Evolutionary conservation across 108 stramenopile genomes (phyloP).

Genomic region (Skeletonema potamos): DNA sequence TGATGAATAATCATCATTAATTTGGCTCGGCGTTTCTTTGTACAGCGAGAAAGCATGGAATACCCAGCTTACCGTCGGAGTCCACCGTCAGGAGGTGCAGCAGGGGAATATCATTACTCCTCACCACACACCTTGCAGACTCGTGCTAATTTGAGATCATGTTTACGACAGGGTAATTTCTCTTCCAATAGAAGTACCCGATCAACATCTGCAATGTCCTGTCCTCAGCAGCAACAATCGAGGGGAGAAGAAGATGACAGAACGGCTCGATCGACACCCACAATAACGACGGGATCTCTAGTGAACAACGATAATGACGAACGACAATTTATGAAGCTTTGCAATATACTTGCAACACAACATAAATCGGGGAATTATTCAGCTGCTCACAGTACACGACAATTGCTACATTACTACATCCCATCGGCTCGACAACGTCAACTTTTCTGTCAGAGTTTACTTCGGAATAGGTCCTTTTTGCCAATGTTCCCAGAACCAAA

Average conservation of each 20-base stretch:
- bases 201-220: background rate
- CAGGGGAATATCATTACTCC: background rate
- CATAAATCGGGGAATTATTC: conserved; percentile 14
- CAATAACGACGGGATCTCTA: background rate
- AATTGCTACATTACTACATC: conserved; percentile 21
- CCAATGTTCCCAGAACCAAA: conserved; percentile 45
- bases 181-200: background rate
- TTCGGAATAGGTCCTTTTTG: conserved; percentile 10
- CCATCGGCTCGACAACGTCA: conserved; percentile 7
- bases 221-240: conserved; percentile 1
- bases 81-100: background rate
- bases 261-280: background rate
- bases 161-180: conserved; percentile 11
- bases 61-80: background rate
- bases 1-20: no score
- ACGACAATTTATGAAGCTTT: conserved; percentile 35
- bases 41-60: background rate
- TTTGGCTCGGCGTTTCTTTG: background rate
- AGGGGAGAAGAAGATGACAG: conserved; percentile 11
- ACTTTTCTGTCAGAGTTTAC: conserved; percentile 7
- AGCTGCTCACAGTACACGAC: background rate
- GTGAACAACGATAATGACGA: conserved; percentile 10
- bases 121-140: background rate
- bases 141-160: conserved; percentile 4
- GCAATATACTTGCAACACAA: conserved; percentile 11